phyloP scores from a whole-genome alignment of 108 stramenopile genomes.

The Discostella stelligeroides region DNA sequence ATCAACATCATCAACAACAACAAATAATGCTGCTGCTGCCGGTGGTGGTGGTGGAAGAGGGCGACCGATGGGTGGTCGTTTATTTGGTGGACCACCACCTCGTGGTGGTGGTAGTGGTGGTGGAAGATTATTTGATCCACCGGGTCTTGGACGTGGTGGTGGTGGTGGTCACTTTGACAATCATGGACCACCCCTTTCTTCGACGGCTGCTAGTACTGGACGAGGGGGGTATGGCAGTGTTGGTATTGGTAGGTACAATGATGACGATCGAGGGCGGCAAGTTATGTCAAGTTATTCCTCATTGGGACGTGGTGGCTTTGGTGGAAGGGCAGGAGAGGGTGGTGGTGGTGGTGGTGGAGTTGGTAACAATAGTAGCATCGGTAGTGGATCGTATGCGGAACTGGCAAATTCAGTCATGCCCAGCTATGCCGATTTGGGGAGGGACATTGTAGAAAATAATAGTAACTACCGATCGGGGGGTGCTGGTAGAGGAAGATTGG shows the following conservation, averaged over 20 bases:
- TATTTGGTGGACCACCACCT: background rate
- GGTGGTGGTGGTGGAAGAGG: background rate
- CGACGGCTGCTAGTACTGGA: too few species aligned
- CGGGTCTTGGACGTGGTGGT: background rate
- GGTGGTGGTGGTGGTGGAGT: constrained; percentile 7
- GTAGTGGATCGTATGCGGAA: constrained; percentile 9
- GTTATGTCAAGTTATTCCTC: background rate
- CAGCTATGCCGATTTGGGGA: constrained; percentile 33
- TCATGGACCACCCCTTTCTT: too few species aligned
- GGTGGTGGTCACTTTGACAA: background rate
- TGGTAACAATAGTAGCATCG: background rate
- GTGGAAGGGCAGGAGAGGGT: background rate
- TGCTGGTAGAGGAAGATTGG: background rate
- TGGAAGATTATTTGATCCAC: background rate
- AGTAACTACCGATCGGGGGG: background rate
- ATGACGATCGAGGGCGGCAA: too few species aligned
- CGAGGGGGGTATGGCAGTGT: too few species aligned
- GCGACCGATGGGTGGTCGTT: background rate
- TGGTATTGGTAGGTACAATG: too few species aligned
- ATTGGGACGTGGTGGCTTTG: background rate
- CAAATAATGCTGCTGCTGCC: too few species aligned
- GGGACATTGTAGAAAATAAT: background rate
- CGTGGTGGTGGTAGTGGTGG: background rate
- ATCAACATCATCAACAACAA: too few species aligned
- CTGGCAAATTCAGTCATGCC: background rate